Percentiles rank a stretch among this genome's conserved stretches.
phyloP scores from a whole-genome alignment of 2,329 filamentous ascomycete genomes.

The Ceratocystis harringtonii region DNA sequence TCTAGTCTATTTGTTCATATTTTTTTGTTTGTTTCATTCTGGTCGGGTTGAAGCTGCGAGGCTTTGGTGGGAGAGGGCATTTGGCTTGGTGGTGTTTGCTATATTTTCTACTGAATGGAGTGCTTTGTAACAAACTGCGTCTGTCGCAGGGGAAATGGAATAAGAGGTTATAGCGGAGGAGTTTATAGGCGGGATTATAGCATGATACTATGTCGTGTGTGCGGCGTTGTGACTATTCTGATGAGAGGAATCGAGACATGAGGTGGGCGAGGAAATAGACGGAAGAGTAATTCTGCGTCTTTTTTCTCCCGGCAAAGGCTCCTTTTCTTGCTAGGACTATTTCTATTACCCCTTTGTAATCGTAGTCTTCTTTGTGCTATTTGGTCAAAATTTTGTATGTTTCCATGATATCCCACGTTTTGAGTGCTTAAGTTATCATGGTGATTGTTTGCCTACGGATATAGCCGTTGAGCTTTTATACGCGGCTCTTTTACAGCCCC shows the following conservation, averaged over 20 bases:
- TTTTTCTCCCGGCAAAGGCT: not conserved
- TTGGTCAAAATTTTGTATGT: not conserved
- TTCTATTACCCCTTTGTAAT: not conserved
- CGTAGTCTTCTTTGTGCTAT: not conserved
- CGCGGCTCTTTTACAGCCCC: slow-evolving; percentile 22
- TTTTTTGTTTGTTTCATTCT: not conserved
- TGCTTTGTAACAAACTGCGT: not conserved
- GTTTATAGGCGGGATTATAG: not conserved
- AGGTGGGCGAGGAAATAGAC: not conserved
- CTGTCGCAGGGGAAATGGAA: not conserved
- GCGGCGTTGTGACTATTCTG: not conserved
- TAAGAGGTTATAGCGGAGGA: not conserved
- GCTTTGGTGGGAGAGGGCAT: no score
- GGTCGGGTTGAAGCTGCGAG: not conserved
- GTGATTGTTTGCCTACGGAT: not conserved
- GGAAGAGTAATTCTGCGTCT: not conserved
- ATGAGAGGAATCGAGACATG: not conserved
- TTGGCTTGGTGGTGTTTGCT: slow-evolving; percentile 1
- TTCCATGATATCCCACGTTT: not conserved
- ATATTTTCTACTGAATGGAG: not conserved
- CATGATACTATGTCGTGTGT: not conserved
- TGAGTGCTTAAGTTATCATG: not conserved
- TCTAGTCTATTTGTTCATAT: not conserved
- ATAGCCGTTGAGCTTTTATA: not conserved
- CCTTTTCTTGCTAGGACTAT: not conserved